Evolutionary conservation across 176 grass and related monocot genomes (phyloP), one percentile per base, ranked within the genome.

Genomic region (Rhynchospora pubera): DNA sequence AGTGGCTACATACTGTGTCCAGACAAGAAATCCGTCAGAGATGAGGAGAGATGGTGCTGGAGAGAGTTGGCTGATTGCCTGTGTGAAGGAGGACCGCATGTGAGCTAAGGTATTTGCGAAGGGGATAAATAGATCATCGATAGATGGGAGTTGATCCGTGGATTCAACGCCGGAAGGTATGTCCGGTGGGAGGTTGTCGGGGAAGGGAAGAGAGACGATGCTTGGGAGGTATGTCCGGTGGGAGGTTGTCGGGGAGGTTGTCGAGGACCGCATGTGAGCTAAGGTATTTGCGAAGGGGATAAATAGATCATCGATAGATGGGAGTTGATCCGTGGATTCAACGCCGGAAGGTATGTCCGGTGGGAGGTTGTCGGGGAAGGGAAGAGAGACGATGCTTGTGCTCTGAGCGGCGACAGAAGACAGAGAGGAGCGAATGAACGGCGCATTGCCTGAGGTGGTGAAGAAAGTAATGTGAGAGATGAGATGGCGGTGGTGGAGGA

Each of bases 291-390:
- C 2, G 14, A 94, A 59, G 52, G 84, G 50, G 11, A 85, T 12
- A 48, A 89, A 26, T 12, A 65, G 24, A 5, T 84, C 32, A 34
- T 34, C 79, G n/a, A 7, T 5, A 13, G 86, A 92, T 0, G 81
- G 19, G 63, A 87, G 64, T 2, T 84, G 82, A 14, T 94, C 87
- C 64, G 48, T 89, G 82, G 87, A 91, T 82, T 94, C 91, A 32
- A 87, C 77, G 3, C 85, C 87, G 2, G 85, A 64, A 0, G 82
- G 91, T 63, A 92, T 66, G 63, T 81, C 82, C 26, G 9, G 66
- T 1, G 75, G 22, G 60, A 44, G 39, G 79, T 56, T 42, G 3
- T 76, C 28, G 6, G 92, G 83, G 74, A 94, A 87, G 3, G 87
- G 87, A 1, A 91, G 87, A 80, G 84, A 82, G 32, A 91, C 13